Evolutionary conservation across 2,329 filamentous ascomycete genomes (phyloP).

Genomic region (Volutella citrinella): DNA sequence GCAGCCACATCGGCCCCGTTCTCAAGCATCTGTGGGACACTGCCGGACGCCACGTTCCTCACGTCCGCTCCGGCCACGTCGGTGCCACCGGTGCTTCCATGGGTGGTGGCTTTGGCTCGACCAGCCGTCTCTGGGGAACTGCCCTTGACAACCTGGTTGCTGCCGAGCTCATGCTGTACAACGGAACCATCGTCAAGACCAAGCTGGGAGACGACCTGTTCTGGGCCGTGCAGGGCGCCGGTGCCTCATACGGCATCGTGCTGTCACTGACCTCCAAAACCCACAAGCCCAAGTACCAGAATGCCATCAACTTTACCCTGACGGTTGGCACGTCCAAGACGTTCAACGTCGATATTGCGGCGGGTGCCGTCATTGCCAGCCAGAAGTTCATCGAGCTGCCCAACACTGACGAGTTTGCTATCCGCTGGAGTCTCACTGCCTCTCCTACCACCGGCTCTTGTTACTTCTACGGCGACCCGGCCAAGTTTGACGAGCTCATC

Average conservation of each 20-base stretch:
- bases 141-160: slow-evolving; percentile 20
- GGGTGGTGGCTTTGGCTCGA: slow-evolving; percentile 20
- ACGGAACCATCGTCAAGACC: slow-evolving; percentile 21
- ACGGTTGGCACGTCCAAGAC: slow-evolving; percentile 10
- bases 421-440: slow-evolving; percentile 18
- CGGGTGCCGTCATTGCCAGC: slow-evolving; percentile 19
- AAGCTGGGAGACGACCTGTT: slow-evolving; percentile 18
- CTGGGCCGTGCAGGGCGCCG: slow-evolving; percentile 22
- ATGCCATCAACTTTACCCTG: slow-evolving; percentile 20
- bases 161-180: slow-evolving; percentile 23
- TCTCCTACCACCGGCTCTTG: slow-evolving; percentile 14
- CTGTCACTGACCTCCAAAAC: slow-evolving; percentile 22
- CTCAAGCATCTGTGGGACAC: slow-evolving; percentile 24
- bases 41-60: slow-evolving; percentile 21
- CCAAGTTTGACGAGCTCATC: slow-evolving; percentile 15
- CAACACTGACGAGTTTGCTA: slow-evolving; percentile 18
- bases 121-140: slow-evolving; percentile 15
- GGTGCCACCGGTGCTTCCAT: slow-evolving; percentile 21
- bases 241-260: slow-evolving; percentile 20
- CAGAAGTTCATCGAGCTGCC: slow-evolving; percentile 17
- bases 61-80: slow-evolving; percentile 21
- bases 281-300: slow-evolving; percentile 16
- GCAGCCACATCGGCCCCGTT: slow-evolving; percentile 20
- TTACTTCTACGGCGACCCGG: slow-evolving; percentile 24
- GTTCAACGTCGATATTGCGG: slow-evolving; percentile 10